Conservation (phyloP, 371 early-diverging fungal species). For the Funneliformis caledonium region DNA sequence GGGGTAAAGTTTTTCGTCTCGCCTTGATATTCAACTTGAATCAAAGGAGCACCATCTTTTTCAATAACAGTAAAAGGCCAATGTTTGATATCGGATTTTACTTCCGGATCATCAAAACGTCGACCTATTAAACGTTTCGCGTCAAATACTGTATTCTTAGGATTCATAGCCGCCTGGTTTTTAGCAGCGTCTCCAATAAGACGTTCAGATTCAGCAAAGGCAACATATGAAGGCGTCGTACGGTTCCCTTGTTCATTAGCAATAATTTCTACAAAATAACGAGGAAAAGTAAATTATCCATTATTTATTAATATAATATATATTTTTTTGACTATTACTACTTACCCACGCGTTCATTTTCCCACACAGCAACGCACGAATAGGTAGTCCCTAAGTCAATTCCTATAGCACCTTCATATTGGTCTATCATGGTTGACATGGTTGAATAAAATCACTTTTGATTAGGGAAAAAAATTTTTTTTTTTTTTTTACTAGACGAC, state of each 20-base stretch:
- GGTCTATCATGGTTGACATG: constrained; percentile 51
- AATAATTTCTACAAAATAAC: constrained; percentile 64
- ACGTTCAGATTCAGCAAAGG: constrained; percentile 84
- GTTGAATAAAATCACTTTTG: too few species aligned
- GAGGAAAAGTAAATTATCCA: neutral
- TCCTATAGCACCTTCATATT: constrained; percentile 73
- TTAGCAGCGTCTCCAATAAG: constrained; percentile 90
- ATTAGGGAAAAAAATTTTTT: too few species aligned
- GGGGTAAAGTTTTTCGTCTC: constrained; percentile 86
- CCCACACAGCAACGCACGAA: constrained; percentile 78
- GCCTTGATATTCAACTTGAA: constrained; percentile 81
- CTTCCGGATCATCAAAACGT: constrained; percentile 86
- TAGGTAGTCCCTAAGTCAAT: constrained; percentile 81
- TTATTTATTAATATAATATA: neutral
- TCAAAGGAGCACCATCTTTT: constrained; percentile 67
- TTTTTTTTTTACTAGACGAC: too few species aligned
- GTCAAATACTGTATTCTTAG: constrained; percentile 90
- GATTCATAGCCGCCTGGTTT: constrained; percentile 85
- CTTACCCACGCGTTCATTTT: constrained; percentile 61
- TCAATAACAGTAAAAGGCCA: constrained; percentile 87
- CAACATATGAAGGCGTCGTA: constrained; percentile 92
- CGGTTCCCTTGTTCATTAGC: constrained; percentile 93
- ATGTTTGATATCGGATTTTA: constrained; percentile 90
- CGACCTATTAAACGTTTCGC: constrained; percentile 97
- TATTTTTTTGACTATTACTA: neutral